Conservation (phyloP, 2,329 filamentous ascomycete genomes). For the Lachnellula subtilissima region DNA sequence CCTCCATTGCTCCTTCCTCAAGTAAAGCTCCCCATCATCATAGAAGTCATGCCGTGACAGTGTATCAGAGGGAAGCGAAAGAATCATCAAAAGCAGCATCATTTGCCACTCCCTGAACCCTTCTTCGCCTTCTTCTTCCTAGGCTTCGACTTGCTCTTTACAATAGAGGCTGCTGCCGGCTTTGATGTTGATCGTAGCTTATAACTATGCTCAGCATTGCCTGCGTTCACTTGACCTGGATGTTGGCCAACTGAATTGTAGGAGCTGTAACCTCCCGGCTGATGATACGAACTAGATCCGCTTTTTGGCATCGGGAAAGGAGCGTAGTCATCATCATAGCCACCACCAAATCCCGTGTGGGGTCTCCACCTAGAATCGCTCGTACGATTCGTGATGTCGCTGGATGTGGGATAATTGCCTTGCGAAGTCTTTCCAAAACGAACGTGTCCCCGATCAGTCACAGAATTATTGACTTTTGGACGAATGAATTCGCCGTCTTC, state of each 20-base stretch:
- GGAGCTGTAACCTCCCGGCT: background rate
- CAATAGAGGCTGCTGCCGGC: background rate
- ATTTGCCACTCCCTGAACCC: background rate
- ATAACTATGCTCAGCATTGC: background rate
- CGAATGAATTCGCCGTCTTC: constrained; percentile 28
- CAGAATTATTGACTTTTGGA: constrained; percentile 18
- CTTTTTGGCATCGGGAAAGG: background rate
- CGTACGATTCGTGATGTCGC: background rate
- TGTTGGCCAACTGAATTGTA: background rate
- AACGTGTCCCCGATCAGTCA: constrained; percentile 15
- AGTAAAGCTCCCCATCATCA: too few relatives aligned
- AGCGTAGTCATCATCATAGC: background rate
- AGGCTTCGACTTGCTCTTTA: background rate
- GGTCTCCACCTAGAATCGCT: background rate
- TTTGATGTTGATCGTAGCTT: background rate
- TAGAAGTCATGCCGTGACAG: too few relatives aligned
- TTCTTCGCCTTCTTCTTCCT: background rate
- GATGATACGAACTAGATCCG: background rate
- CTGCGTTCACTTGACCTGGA: background rate
- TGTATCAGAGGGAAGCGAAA: background rate
- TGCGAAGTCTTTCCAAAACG: constrained; percentile 8
- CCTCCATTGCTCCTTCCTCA: too few relatives aligned
- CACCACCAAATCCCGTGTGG: background rate
- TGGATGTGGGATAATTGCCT: background rate
- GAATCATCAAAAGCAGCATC: background rate